Conservation (phyloP, 805 yeast genomes). For the Candida schatavii region DNA sequence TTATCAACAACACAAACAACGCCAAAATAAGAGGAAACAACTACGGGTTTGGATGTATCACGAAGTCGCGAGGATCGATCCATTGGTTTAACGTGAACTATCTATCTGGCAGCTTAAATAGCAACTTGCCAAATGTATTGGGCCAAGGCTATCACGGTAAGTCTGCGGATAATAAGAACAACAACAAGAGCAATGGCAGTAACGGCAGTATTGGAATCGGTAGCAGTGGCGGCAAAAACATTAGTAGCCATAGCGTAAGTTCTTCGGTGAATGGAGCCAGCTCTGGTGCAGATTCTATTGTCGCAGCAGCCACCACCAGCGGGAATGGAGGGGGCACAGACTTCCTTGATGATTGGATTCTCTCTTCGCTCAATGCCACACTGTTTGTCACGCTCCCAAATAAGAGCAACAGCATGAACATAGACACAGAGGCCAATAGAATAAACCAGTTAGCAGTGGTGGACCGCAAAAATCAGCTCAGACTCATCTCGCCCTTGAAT, state of each 20-base stretch:
- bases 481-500: slow-evolving; percentile 34
- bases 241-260: background rate
- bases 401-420: slow-evolving; percentile 7
- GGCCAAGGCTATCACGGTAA: slow-evolving; percentile 5
- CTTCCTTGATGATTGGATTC: slow-evolving; percentile 44
- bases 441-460: slow-evolving; percentile 32
- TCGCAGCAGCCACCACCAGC: slow-evolving; percentile 4
- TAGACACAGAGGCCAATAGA: slow-evolving; percentile 4
- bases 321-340: slow-evolving; percentile 10
- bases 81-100: slow-evolving; percentile 58
- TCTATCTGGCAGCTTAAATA: slow-evolving; percentile 27
- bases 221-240: background rate
- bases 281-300: background rate
- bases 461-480: slow-evolving; percentile 28
- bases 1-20: slow-evolving; percentile 29
- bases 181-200: slow-evolving; percentile 3
- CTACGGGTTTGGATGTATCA: slow-evolving; percentile 50
- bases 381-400: slow-evolving; percentile 26
- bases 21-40: slow-evolving; percentile 21
- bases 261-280: background rate
- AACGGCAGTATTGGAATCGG: slow-evolving; percentile 7
- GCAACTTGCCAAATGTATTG: slow-evolving; percentile 28
- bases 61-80: slow-evolving; percentile 53
- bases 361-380: slow-evolving; percentile 35
- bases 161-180: slow-evolving; percentile 5